Base-by-base conservation (phyloP, 2,329 filamentous ascomycete species). In the Juglanconis oblonga region DNA sequence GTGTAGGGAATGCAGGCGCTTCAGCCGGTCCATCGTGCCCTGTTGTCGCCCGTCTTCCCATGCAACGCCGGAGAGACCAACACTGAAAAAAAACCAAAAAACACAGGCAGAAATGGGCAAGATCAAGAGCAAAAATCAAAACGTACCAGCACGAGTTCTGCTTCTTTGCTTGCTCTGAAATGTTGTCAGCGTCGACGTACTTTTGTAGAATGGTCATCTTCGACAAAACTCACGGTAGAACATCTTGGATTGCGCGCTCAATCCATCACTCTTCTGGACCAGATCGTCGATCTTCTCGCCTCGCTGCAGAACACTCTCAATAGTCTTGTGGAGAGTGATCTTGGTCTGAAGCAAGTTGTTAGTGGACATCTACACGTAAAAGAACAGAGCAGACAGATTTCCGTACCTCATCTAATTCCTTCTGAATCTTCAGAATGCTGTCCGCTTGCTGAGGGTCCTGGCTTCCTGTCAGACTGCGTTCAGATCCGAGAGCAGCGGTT, bases 251-350 rank as follows among this genome's bases (percentile, higher is more conserved):
- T 95, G 90, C 53, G 87, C 85, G 76, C 91, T 96, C 70, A 99
- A 77, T 11, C 88, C 91, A 69, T 97, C 92, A 70, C 91, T 96
- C 86, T 98, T 98, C 65, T 88, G 88, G 50, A 98, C 94, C 68
- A 99, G 77, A 69, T 90, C 91, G 72, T 98, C 94, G 67, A 99
- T 92, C 84, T 97, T 98, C 85, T 98, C 93, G 47, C 93, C 95
- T 64, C 95, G 85, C 80, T 97, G 89, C 70, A 97, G 76, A 55
- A 82, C 87, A 70, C 86, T 90, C 79, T 96, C 90, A 69, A 97
- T 97, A 49, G 95, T 97, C 85, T 98, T 96, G 79, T 98, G 92
- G 69, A 99, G 82, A 62, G 97, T 89, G 71, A 96, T 93, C 84
- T 97, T 98, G 63, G 94, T 98, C 82, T 97, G 47, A n/a, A 56